phyloP scores from a whole-genome alignment of 2,329 filamentous ascomycete genomes.

The Ophiostoma tasmaniense region DNA sequence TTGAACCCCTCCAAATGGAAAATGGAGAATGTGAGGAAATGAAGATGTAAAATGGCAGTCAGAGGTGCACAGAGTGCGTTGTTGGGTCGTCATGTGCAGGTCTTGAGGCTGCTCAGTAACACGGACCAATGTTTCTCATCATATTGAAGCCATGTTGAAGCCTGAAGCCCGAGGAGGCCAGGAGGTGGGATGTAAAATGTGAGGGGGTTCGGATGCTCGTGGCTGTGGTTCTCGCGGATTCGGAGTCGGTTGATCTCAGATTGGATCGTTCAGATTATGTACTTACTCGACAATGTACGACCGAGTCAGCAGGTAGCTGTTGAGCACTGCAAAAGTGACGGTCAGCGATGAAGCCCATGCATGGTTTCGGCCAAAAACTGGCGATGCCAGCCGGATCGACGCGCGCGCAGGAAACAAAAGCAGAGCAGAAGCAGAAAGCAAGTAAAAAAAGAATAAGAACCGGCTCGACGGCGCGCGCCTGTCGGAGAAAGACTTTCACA shows the following conservation, averaged over 20 bases:
- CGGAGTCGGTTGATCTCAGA: background rate
- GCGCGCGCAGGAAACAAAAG: conserved; percentile 7
- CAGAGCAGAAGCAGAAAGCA: conserved; percentile 1
- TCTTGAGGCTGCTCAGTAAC: conserved; percentile 80
- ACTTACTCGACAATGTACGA: conserved; percentile 73
- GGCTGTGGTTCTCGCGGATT: background rate
- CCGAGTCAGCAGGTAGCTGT: conserved; percentile 58
- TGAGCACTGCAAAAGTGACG: conserved; percentile 40
- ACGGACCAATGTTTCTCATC: conserved; percentile 83
- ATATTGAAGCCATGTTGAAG: conserved; percentile 26
- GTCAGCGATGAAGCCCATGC: conserved; percentile 16
- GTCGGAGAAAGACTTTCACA: background rate
- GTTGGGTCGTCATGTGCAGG: conserved; percentile 64
- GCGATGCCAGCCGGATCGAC: conserved; percentile 6
- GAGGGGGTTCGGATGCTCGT: background rate
- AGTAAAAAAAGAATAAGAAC: background rate
- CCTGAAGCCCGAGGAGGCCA: too few relatives aligned
- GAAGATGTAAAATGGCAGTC: conserved; percentile 31
- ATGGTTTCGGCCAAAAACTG: background rate
- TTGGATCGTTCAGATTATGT: background rate
- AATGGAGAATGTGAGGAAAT: background rate
- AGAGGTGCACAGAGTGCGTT: conserved; percentile 59
- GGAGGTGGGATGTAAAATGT: conserved; percentile 11
- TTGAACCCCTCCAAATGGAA: conserved; percentile 1
- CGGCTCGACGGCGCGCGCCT: background rate